phyloP scores from a whole-genome alignment of 495 filamentous ascomycete genomes.

The Trichoderma virens region DNA sequence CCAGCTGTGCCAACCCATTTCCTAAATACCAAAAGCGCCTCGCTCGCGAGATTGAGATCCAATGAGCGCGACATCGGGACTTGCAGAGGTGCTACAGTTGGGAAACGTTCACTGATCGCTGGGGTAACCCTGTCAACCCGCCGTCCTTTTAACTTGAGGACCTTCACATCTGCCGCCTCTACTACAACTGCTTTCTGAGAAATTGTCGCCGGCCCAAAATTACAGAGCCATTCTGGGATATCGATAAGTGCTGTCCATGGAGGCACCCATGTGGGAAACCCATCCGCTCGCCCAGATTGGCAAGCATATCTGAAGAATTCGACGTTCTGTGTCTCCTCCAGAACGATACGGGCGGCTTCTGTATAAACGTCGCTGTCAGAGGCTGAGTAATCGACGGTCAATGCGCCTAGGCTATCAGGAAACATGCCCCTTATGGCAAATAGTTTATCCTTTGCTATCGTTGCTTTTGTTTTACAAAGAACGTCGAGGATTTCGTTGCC shows the following conservation, averaged over 20 bases:
- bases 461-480: neutral
- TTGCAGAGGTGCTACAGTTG: neutral
- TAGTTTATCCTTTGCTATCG: neutral
- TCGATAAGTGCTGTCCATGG: neutral
- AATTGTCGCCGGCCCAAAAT: neutral
- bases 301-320: conserved; percentile 1
- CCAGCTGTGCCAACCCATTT: neutral
- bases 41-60: neutral
- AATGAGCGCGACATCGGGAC: neutral
- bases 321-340: neutral
- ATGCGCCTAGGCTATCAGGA: neutral
- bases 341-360: neutral
- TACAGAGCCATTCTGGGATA: neutral
- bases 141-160: neutral
- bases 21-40: neutral
- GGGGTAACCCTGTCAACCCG: neutral
- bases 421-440: neutral
- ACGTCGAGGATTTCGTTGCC: neutral
- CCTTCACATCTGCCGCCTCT: neutral
- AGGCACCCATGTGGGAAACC: neutral
- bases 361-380: neutral
- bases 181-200: neutral
- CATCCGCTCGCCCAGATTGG: neutral
- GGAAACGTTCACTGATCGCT: neutral
- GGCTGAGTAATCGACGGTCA: neutral